A percentile compares a stretch with the other conserved stretches of the same genome.
phyloP scores from a whole-genome alignment of 208 protist species.

The Trypanosoma rangeli region DNA sequence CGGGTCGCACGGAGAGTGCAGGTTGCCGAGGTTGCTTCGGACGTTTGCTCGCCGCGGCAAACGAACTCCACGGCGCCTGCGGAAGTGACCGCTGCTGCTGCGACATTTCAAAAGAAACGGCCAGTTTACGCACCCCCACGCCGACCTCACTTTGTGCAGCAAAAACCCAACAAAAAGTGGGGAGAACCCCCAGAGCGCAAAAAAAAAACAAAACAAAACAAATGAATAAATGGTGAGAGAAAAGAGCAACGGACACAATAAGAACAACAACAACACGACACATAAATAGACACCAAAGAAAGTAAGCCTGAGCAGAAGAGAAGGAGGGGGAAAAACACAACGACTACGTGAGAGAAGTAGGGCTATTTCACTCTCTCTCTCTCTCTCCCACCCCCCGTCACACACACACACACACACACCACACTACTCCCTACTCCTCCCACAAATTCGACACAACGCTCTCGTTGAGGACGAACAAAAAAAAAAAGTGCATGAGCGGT shows the following conservation, averaged over 20 bases:
- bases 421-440: not conserved
- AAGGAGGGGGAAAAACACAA: not conserved
- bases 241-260: slow-evolving; percentile 16
- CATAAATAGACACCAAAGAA: not conserved
- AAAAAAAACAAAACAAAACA: slow-evolving; percentile 9
- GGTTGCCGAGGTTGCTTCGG: not conserved
- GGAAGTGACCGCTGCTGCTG: not conserved
- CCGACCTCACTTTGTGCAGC: not conserved
- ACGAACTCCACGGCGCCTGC: not conserved
- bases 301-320: not conserved
- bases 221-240: not conserved
- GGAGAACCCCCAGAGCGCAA: not conserved
- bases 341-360: not conserved
- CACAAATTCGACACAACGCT: not conserved
- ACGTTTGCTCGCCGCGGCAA: not conserved
- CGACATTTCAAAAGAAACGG: slow-evolving; percentile 1
- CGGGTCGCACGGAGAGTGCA: not conserved
- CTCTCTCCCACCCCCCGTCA: too few relatives aligned
- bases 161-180: not conserved
- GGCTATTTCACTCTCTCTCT: not conserved
- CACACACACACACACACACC: too few relatives aligned
- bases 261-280: too few relatives aligned
- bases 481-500: not conserved
- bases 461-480: not conserved
- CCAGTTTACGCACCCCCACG: not conserved